Evolutionary conservation across 2,329 filamentous ascomycete species (phyloP).

Genomic region (Lasiodiplodia hormozganensis): DNA sequence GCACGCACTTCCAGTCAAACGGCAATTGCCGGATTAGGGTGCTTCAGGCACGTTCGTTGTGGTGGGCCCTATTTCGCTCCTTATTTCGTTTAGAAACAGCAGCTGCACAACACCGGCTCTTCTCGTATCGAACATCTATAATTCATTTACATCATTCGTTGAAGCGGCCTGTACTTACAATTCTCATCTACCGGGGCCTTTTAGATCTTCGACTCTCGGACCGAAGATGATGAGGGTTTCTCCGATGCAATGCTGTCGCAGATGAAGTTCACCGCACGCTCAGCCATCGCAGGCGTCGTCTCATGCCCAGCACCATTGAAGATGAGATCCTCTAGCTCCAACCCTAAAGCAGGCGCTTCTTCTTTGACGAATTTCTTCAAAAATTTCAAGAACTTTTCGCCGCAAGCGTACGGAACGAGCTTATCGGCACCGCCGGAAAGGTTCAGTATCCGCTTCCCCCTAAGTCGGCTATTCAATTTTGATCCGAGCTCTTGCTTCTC

Average conservation of each 20-base stretch:
- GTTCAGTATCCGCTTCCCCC: conserved; percentile 67
- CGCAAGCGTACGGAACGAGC: conserved; percentile 72
- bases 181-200: not conserved
- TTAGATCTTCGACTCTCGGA: conserved; percentile 27
- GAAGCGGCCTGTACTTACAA: not conserved
- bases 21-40: conserved; percentile 3
- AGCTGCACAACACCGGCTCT: not conserved
- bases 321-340: conserved; percentile 69
- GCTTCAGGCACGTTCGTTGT: not conserved
- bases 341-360: conserved; percentile 54
- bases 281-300: conserved; percentile 72
- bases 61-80: conserved; percentile 17
- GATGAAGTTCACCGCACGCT: conserved; percentile 70
- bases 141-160: not conserved
- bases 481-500: conserved; percentile 45
- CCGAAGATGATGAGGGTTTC: conserved; percentile 13
- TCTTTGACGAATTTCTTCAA: conserved; percentile 65
- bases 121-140: not conserved
- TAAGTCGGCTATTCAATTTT: conserved; percentile 43
- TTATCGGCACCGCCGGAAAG: conserved; percentile 73
- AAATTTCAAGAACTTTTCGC: conserved; percentile 66
- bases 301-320: conserved; percentile 73
- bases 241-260: conserved; percentile 46
- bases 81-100: conserved; percentile 7
- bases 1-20: not conserved